Percentiles rank a stretch among this genome's conserved stretches.
Evolutionary conservation across 2,329 filamentous ascomycete species (phyloP).

Genomic region (Scedosporium apiospermum): DNA sequence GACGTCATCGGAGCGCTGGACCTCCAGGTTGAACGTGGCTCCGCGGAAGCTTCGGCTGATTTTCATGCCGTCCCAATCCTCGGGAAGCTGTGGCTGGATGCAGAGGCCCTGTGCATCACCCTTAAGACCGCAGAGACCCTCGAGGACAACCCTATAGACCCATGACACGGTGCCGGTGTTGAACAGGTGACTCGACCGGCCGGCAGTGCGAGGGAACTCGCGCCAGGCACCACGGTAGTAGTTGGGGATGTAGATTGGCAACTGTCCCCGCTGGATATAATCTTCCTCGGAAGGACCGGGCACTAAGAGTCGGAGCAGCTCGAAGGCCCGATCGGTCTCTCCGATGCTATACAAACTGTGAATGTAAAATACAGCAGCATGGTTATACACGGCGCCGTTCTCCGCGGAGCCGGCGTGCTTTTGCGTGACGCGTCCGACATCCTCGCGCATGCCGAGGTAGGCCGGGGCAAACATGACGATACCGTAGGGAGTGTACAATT

Average conservation of each 20-base stretch:
- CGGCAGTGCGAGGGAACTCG: slow-evolving; percentile 39
- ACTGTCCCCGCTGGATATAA: slow-evolving; percentile 41
- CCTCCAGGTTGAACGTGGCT: slow-evolving; percentile 36
- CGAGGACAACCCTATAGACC: slow-evolving; percentile 45
- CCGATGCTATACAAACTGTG: slow-evolving; percentile 41
- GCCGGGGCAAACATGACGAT: slow-evolving; percentile 46
- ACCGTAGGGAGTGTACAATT: slow-evolving; percentile 44
- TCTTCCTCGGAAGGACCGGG: slow-evolving; percentile 42
- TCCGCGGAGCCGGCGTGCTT: slow-evolving; percentile 49
- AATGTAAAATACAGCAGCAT: slow-evolving; percentile 45
- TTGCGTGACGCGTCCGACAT: slow-evolving; percentile 48
- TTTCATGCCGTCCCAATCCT: slow-evolving; percentile 36
- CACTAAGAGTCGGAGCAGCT: slow-evolving; percentile 41
- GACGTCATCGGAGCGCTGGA: slow-evolving; percentile 29
- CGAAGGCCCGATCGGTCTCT: slow-evolving; percentile 39
- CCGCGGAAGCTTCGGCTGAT: slow-evolving; percentile 39
- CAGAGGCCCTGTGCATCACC: slow-evolving; percentile 36
- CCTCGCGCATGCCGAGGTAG: slow-evolving; percentile 45
- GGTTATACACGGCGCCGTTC: slow-evolving; percentile 50
- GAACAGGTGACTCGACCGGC: slow-evolving; percentile 46
- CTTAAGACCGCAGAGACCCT: slow-evolving; percentile 43
- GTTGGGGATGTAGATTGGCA: slow-evolving; percentile 49
- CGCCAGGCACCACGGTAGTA: slow-evolving; percentile 46
- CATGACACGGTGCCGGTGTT: slow-evolving; percentile 49
- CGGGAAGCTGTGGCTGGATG: slow-evolving; percentile 41